Evolutionary conservation across 2,329 filamentous ascomycete species (phyloP), one percentile per base, ranked within the genome.

Genomic region (Lanzia echinophila): DNA sequence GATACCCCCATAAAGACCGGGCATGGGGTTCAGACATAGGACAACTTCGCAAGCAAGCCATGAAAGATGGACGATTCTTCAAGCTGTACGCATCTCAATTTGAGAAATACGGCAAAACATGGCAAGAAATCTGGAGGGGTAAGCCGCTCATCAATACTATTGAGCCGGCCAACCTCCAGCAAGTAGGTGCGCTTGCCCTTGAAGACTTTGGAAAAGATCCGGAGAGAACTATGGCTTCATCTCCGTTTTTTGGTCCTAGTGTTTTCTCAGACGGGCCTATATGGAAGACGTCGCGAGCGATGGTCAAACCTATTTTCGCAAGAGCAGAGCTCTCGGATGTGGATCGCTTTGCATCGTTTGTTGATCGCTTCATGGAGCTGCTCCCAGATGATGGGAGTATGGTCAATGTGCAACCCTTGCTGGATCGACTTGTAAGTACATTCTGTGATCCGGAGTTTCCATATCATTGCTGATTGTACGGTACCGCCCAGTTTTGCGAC

Each of bases 201-300:
- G 38, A 51, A 33, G 48, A 51, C 15, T 51, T 31, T 51, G 73
- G 72, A 22, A 71, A 78, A 55, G 74, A 75, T 0, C 58, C 67
- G 1, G 58, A 59, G 28, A 76, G 77, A 56, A 71, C 74, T 53
- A 57, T 67, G 2, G 62, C 68, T 10, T 74, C 74, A 68, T 63
- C 68, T 1, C 49, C 49, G 15, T 44, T 52, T 12, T 31, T 46
- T 13, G 49, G 41, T 10, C 39, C 13, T 8, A 36, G 49, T 13
- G 33, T 55, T 13, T 47, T 55, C n/a, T 33, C 47, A 22, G 53
- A 55, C 22, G 48, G 53, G 3, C 11, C 24, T 31, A 20, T 13
- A 6, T 55, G 53, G 53, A 52, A 47, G 19, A 24, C 41, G 6
- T 46, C 53, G n/a, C 39, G 53, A 22, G 44, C 41, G 12, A 19